Evolutionary conservation across 192 early-diverging fungal genomes (phyloP), one percentile per base, ranked within the genome.

Genomic region (Chytriomyces confervae): DNA sequence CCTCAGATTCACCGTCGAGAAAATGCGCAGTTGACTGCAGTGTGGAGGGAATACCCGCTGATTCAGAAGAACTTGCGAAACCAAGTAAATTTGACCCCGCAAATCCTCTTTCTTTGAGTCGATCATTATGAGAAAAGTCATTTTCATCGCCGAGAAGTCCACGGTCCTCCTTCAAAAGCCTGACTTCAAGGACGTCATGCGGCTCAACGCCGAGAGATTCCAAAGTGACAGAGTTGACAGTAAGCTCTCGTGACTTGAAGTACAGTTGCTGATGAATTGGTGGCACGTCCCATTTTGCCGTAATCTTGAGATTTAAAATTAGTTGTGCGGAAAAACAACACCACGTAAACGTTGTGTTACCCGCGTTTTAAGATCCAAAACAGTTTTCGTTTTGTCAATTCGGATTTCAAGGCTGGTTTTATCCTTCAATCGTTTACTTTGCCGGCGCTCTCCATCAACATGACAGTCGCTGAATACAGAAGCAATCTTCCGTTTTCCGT

Each of bases 231-330:
- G n/a, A 44, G 47, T 62, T 74, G 60, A 47, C 44, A 9, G 57
- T 61, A 9, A 74, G 61, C 53, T 74, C 72, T 29, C 18, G 13
- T 10, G n/a, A 23, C n/a, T 49, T 18, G 44, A 74, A 62, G 45
- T 46, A 74, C n/a, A 74, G 44, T 20, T 63, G 72, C 47, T 74
- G 72, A 29, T 74, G 72, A 46, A 74, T 63, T 9, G 72, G 72
- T 23, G 72, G 72, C 10, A 74, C 72, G 11, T 49, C 43, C 72
- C 72, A 74, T 29, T 74, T 74, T 8, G n/a, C 44, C 7, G 60
- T 50, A 46, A 74, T 74, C 72, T 74, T 13, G 13, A 20, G 36
- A 1, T 36, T 36, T 36, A 36, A 36, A 36, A 36, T 36, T 36
- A 36, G 36, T 10, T 36, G 70, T 53, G 60, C 18, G 20, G 18